Evolutionary conservation across 1,284 basidiomycete species (phyloP), one percentile per base, ranked within the genome.

Genomic region (Mycena sp.): DNA sequence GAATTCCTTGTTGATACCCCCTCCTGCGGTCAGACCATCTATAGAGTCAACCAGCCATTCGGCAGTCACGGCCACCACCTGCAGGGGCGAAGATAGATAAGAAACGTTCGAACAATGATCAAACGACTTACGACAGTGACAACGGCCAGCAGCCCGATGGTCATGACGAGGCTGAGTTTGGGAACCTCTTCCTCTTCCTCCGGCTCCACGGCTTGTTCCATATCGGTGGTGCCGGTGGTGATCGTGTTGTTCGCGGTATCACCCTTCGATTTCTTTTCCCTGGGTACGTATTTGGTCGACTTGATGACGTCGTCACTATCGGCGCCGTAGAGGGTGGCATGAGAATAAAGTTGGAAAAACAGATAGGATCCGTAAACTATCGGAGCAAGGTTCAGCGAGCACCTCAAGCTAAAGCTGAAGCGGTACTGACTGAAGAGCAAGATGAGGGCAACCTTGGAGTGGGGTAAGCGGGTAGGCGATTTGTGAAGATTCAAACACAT

Each of bases 1-100:
- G 72, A 94, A 96, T 74, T 94, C 91, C 69, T 88, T 86, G 74
- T 81, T 85, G 71, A 94, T 86, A 61, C 59, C 11, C 14, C 87
- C 84, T 3, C 73, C 68, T 0, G 75, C 70, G 4, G 88, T 88
- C 67, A 87, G 67, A 25, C 83, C 83, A 69, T 90, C 82, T 69
- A 96, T 94, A 10, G 91, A 93, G 66, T 86, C 85, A 10, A 96
- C 91, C 0, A 96, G 86, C 73, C 84, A 93, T 76, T 96, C 95
- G n/a, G 94, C 94, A 4, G 93, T 95, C 40, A 96, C 77, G 2
- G 89, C 87, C 28, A 92, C 90, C 14, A 92, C 68, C 89, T 92
- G 64, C 9, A 58, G 6, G n/a, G 4, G 58, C 11, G 58, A 38
- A 7, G 30, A 40, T 41, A 7, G 37, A 40, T 32, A 30, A 30